Percentiles rank a stretch among this genome's conserved stretches.
These are phyloP conservation scores for Hibiscus tridactylites DNA, from an alignment of 345 rosid genomes.

Conservation along the genomic window DNA sequence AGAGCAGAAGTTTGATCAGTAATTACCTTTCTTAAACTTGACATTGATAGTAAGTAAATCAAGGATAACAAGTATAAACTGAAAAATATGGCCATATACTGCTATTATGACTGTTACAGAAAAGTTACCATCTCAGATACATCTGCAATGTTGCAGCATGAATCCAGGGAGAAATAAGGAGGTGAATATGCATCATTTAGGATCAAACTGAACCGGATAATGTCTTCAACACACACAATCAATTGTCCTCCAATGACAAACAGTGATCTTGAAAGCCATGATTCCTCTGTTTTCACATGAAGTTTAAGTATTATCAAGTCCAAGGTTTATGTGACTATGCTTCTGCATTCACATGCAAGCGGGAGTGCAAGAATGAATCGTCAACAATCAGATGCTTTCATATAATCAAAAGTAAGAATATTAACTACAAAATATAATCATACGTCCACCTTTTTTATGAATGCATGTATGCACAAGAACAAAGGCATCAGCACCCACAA, in stretches of 20 bases:
- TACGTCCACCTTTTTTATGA: not conserved
- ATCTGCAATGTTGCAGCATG: constrained; percentile 48
- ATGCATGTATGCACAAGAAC: not conserved
- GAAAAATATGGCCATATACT: not conserved
- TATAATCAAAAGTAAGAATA: not conserved
- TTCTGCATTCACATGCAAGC: not conserved
- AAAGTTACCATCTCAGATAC: constrained; percentile 54
- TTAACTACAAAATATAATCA: not conserved
- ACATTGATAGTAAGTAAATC: not conserved
- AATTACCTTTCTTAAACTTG: not conserved
- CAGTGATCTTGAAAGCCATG: constrained; percentile 71
- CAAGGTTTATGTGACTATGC: not conserved
- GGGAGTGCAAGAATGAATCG: not conserved
- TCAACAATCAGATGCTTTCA: not conserved
- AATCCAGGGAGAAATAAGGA: constrained; percentile 55
- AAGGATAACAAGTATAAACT: not conserved
- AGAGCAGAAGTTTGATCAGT: constrained; percentile 10
- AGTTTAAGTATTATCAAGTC: not conserved
- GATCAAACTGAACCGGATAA: constrained; percentile 49
- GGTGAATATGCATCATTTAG: constrained; percentile 30
- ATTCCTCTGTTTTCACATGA: constrained; percentile 32
- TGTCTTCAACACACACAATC: constrained; percentile 70
- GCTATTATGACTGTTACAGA: not conserved
- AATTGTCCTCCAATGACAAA: constrained; percentile 57
- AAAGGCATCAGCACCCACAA: not conserved